Percentiles rank a stretch among this genome's conserved stretches.
phyloP scores from a whole-genome alignment of 78 protist genomes.

The Dictyostelium intermedium region DNA sequence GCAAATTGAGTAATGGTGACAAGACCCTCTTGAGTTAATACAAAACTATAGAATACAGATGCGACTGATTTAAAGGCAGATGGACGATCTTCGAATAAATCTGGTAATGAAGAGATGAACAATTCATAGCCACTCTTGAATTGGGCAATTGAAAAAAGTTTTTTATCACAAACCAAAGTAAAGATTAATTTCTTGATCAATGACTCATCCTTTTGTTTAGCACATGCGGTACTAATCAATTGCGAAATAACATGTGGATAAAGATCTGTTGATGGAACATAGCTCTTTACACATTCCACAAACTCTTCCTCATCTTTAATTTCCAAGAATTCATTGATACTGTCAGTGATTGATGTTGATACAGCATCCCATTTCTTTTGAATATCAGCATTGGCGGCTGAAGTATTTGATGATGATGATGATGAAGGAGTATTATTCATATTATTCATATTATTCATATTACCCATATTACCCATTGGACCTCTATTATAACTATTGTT shows the following conservation, averaged over 20 bases:
- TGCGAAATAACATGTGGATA: slow-evolving; percentile 31
- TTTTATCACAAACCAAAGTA: neutral
- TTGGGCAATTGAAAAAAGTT: neutral
- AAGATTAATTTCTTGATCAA: neutral
- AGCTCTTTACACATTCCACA: slow-evolving; percentile 3
- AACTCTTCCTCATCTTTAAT: neutral
- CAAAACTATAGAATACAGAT: neutral
- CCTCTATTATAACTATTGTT: neutral
- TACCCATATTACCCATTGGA: neutral
- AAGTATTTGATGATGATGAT: neutral
- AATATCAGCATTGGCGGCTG: neutral
- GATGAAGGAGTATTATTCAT: neutral
- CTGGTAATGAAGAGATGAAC: slow-evolving; percentile 14
- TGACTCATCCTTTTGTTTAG: neutral
- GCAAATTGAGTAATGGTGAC: neutral
- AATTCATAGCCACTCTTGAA: slow-evolving; percentile 8
- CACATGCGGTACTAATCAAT: slow-evolving; percentile 1
- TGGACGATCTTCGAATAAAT: slow-evolving; percentile 73
- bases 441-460: neutral
- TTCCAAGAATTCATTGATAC: slow-evolving; percentile 12
- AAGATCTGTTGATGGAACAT: slow-evolving; percentile 21
- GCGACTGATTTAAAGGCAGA: slow-evolving; percentile 31
- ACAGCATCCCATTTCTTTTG: neutral
- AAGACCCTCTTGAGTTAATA: neutral
- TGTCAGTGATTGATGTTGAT: neutral